Percentiles rank a stretch among this genome's conserved stretches.
Conservation (phyloP, 371 early-diverging fungal species). For the Capniomyces stellatus region DNA sequence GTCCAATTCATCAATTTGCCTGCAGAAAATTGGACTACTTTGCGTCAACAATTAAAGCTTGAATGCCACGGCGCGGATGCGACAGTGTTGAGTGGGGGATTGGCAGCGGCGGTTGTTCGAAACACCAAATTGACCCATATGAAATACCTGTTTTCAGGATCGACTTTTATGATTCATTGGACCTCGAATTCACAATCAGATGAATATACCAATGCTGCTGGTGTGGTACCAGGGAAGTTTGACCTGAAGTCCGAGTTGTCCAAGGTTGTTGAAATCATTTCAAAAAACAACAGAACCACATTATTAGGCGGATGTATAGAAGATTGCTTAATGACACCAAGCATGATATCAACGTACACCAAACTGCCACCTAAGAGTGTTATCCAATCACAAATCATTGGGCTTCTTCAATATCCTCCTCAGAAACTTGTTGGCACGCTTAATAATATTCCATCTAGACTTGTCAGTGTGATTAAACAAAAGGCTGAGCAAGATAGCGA, state of each 20-base stretch:
- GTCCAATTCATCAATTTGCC: conserved; percentile 19
- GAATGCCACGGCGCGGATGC: conserved; percentile 9
- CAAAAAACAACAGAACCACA: conserved; percentile 10
- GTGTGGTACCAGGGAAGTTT: background rate
- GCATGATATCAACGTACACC: conserved; percentile 16
- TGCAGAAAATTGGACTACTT: conserved; percentile 12
- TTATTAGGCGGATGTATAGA: conserved; percentile 15
- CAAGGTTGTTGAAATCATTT: conserved; percentile 8
- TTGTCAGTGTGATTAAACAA: conserved; percentile 16
- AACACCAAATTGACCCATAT: conserved; percentile 12
- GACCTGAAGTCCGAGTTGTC: conserved; percentile 7
- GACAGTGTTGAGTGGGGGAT: conserved; percentile 17
- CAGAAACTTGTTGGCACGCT: conserved; percentile 10
- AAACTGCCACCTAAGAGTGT: conserved; percentile 13
- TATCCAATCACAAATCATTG: conserved; percentile 19
- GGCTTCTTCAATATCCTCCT: conserved; percentile 12
- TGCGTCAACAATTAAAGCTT: conserved; percentile 12
- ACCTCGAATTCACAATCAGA: background rate
- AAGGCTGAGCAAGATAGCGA: no score
- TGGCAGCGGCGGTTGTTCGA: conserved; percentile 18
- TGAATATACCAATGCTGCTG: background rate
- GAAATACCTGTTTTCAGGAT: conserved; percentile 13
- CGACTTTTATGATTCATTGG: conserved; percentile 18
- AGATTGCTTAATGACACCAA: conserved; percentile 12
- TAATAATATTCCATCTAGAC: conserved; percentile 13